phyloP scores from a whole-genome alignment of 2,329 filamentous ascomycete species.

The Xylaria sp. region DNA sequence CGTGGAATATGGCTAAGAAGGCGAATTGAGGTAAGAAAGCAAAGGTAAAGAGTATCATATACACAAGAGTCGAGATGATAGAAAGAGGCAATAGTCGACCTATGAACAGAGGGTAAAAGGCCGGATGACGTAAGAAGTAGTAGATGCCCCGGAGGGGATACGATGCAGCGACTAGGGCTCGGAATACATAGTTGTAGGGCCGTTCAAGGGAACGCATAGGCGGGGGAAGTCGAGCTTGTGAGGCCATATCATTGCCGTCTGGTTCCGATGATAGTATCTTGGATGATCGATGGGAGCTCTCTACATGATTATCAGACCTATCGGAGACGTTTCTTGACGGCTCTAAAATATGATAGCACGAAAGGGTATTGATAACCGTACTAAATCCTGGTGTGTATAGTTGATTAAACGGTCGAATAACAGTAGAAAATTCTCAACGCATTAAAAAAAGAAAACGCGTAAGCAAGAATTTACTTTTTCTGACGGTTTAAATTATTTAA shows the following conservation, averaged over 20 bases:
- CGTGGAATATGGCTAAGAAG: constrained; percentile 90
- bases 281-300: background rate
- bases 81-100: constrained; percentile 82
- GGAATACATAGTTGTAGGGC: constrained; percentile 56
- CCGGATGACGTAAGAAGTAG: constrained; percentile 82
- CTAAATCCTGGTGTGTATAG: too few species aligned
- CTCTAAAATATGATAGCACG: too few species aligned
- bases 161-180: constrained; percentile 60
- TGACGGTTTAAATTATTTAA: too few species aligned
- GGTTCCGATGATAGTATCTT: background rate
- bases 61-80: constrained; percentile 83
- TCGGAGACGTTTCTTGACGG: too few species aligned
- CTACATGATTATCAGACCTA: too few species aligned
- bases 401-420: too few species aligned
- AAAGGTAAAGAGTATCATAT: constrained; percentile 87
- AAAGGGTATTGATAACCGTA: too few species aligned
- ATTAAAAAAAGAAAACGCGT: too few species aligned
- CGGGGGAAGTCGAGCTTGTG: constrained; percentile 37
- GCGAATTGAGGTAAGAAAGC: constrained; percentile 89
- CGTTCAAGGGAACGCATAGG: constrained; percentile 49
- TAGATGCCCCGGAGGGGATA: constrained; percentile 78
- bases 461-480: too few species aligned
- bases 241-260: constrained; percentile 39
- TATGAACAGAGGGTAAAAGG: constrained; percentile 84
- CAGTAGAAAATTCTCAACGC: too few species aligned